Evolutionary conservation across 1,284 basidiomycete genomes (phyloP), one percentile per base, ranked within the genome.

Genomic region (Ustanciosporium gigantosporum): DNA sequence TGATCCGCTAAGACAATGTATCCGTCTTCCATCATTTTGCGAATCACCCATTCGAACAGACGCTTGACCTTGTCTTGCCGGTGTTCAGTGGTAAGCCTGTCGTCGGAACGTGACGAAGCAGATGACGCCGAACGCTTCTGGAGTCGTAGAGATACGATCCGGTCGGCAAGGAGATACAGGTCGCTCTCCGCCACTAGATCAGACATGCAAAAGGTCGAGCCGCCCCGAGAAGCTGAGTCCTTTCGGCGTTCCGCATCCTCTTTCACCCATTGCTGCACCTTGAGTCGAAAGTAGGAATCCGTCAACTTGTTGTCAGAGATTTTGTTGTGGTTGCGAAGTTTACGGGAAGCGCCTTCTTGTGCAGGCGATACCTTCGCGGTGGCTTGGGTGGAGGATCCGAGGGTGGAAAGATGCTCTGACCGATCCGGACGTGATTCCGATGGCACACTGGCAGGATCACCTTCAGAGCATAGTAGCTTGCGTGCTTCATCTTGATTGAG

Each of bases 21-120:
- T 20, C 65, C 65, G 20, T 67, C 60, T 16, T 45, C 43, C 53
- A 67, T 44, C 60, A 67, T 67, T 25, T 53, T 57, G 8, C 65
- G 49, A 16, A 60, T 31, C n/a, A 49, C 46, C 46, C 47, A 52
- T 27, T 58, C 45, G 31, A 65, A 65, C 2, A 65, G 41, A 8
- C 59, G 55, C 8, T 31, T 31, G 3, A 49, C 27, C 27, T 64
- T 68, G 8, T 56, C 41, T 27, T 27, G 13, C 9, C 31, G 38
- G 29, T 48, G 46, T 31, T 60, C 57, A 25, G 25, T 20, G 23
- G 41, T 46, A n/a, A n/a, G n/a, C n/a, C n/a, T n/a, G n/a, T n/a
- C n/a, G n/a, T n/a, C n/a, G n/a, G n/a, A n/a, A n/a, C n/a, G n/a
- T n/a, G n/a, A n/a, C n/a, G n/a, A n/a, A n/a, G n/a, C n/a, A n/a